Evolutionary conservation across 805 yeast genomes (phyloP).

Genomic region (Barnettozyma wickerhamii): DNA sequence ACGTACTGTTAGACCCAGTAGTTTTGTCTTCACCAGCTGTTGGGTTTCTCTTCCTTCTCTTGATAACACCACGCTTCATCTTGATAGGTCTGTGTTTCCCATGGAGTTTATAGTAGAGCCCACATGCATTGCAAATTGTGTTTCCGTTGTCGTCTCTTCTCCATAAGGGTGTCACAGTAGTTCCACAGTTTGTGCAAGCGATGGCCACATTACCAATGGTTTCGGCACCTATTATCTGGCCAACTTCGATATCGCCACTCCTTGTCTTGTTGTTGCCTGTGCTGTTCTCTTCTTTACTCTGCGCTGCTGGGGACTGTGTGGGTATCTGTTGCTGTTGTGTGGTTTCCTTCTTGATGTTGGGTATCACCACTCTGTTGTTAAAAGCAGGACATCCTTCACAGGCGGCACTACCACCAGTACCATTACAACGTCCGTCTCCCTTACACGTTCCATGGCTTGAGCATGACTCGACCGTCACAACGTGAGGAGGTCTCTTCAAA

Average conservation of each 20-base stretch:
- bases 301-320: too few species aligned
- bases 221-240: slow-evolving; percentile 20
- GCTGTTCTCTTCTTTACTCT: too few species aligned
- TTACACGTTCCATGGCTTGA: slow-evolving; percentile 24
- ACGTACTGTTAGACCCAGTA: slow-evolving; percentile 3
- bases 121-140: slow-evolving; percentile 88
- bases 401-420: slow-evolving; percentile 79
- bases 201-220: slow-evolving; percentile 49
- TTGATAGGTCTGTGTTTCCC: slow-evolving; percentile 74
- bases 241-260: slow-evolving; percentile 4
- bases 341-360: slow-evolving; percentile 13
- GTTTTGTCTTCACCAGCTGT: slow-evolving; percentile 3
- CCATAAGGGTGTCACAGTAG: slow-evolving; percentile 87
- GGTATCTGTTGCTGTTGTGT: too few species aligned
- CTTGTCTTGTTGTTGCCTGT: slow-evolving; percentile 1
- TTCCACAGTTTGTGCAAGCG: slow-evolving; percentile 79
- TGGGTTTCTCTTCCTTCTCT: slow-evolving; percentile 57
- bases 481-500: slow-evolving; percentile 70
- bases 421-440: slow-evolving; percentile 62
- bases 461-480: slow-evolving; percentile 65
- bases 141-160: slow-evolving; percentile 77
- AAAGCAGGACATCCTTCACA: slow-evolving; percentile 83
- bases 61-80: slow-evolving; percentile 68
- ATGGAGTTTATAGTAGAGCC: slow-evolving; percentile 69
- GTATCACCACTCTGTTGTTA: slow-evolving; percentile 58